Evolutionary conservation across 2,329 filamentous ascomycete species (phyloP), one percentile per base, ranked within the genome.

Genomic region (Fusarium mundagurra): DNA sequence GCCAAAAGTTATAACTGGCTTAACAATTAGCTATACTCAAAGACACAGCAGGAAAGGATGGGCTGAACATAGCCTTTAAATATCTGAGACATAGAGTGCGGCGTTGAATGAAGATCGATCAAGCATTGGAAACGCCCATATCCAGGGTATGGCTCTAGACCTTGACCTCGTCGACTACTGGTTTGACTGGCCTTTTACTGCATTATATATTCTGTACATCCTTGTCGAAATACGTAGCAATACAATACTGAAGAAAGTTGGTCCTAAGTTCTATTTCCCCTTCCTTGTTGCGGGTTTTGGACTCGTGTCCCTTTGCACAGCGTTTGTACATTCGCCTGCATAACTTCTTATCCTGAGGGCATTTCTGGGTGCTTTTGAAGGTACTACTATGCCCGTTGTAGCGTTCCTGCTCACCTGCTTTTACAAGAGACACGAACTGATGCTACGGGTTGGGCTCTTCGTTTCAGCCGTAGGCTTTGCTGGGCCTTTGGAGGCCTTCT

Each of bases 241-340:
- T 78, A 82, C 95, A 24, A 82, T 96, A 16, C 88, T 96, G 59
- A 96, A 96, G 82, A 88, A 87, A 18, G 84, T 94, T 59, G 34
- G 27, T 11, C 94, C 94, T 0, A 92, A 90, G 38, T 83, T 93
- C 57, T 97, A 95, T 84, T 87, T 96, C 31, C 92, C 93, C 0
- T 82, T 87, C 8, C 95, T 96, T 76, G 95, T 97, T 91, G 82
- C 93, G 3, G 84, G 89, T 3, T 90, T 85, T 85, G 83, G 83
- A 8, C 34, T 82, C 8, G 83, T 86, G 31, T 84, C 88, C 83
- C 86, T 86, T 0, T 77, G 88, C n/a, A 88, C 87, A 83, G 86
- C 86, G 1, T 83, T 88, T 24, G 87, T 88, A 0, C 79, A 80
- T n/a, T 85, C 83, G 69, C 88, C 84, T 47, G 78, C 82, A 13